Conservation (phyloP, 1,139 yeast genomes). For the Meyerozyma elateridarum region DNA sequence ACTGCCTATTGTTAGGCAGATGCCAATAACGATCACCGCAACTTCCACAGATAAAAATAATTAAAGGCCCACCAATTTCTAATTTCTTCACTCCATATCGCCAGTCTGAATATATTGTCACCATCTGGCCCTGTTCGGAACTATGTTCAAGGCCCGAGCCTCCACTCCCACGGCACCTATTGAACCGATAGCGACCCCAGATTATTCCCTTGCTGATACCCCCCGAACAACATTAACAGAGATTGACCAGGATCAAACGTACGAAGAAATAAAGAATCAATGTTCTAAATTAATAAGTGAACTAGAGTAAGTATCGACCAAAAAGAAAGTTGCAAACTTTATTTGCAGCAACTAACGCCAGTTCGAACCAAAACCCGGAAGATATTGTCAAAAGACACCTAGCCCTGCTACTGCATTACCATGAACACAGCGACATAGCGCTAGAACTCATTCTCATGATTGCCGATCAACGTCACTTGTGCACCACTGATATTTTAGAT, state of each 20-base stretch:
- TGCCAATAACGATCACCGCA: too few relatives aligned
- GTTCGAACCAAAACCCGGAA: slow-evolving; percentile 13
- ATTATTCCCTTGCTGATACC: too few relatives aligned
- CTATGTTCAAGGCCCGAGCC: slow-evolving; percentile 4
- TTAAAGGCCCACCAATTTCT: too few relatives aligned
- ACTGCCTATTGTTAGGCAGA: too few relatives aligned
- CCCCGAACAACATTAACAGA: too few relatives aligned
- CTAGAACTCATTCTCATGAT: slow-evolving; percentile 45
- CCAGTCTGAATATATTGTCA: too few relatives aligned
- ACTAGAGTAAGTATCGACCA: slow-evolving; percentile 4
- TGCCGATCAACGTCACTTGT: slow-evolving; percentile 43
- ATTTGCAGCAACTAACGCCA: too few relatives aligned
- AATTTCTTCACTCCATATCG: too few relatives aligned
- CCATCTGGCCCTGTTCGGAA: too few relatives aligned
- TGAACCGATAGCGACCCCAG: too few relatives aligned
- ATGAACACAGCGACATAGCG: slow-evolving; percentile 49
- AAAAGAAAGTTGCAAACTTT: too few relatives aligned
- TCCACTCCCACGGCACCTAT: not conserved
- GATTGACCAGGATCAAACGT: not conserved
- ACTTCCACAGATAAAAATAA: too few relatives aligned
- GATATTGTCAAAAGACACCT: slow-evolving; percentile 41
- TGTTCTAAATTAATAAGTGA: slow-evolving; percentile 2
- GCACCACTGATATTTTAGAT: slow-evolving; percentile 35
- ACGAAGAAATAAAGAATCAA: slow-evolving; percentile 5
- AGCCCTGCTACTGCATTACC: slow-evolving; percentile 38